Evolutionary conservation across 2,329 filamentous ascomycete genomes (phyloP), one percentile per base, ranked within the genome.

Genomic region (Calonectria crousiana): DNA sequence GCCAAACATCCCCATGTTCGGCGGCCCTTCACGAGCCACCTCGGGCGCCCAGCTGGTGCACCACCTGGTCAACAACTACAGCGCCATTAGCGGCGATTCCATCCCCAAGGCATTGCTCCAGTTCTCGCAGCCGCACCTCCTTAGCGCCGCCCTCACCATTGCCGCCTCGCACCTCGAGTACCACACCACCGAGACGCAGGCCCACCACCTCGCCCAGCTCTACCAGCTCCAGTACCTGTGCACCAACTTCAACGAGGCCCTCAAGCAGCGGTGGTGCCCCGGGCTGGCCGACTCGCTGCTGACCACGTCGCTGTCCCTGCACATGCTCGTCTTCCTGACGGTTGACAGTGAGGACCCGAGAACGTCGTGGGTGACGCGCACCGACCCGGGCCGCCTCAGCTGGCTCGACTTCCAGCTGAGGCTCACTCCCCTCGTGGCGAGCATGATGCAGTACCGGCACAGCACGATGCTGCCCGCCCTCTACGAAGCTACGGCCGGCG

Each of bases 391-490:
- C 51, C 58, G 66, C 14, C 56, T 72, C 41, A 38, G 44, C 36
- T 68, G 68, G 72, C 68, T 74, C 20, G 32, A 38, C 28, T 65
- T 51, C 23, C 53, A 71, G 34, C 52, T 68, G 26, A 20, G 71
- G 4, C 53, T 65, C 28, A 71, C 49, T 34, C 67, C 52, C 6
- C 47, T 71, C n/a, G 56, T 44, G 26, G 47, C 20, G 14, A 36
- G 38, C 26, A 51, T 49, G 52, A 41, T 51, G 53, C 28, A 34
- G 36, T 68, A 62, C 32, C 38, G 56, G 64, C 28, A 53, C 13
- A 30, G 13, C 52, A 64, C 52, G 38, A 44, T 23, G 34, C 56
- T 65, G 69, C 56, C 52, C 49, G 64, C 23, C 14, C 71, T 72
- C 64, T 56, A 65, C 38, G 56, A 69, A 9, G 66, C 69, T 16